phyloP scores from a whole-genome alignment of 768 basidiomycete species.

The Lactarius indigo region DNA sequence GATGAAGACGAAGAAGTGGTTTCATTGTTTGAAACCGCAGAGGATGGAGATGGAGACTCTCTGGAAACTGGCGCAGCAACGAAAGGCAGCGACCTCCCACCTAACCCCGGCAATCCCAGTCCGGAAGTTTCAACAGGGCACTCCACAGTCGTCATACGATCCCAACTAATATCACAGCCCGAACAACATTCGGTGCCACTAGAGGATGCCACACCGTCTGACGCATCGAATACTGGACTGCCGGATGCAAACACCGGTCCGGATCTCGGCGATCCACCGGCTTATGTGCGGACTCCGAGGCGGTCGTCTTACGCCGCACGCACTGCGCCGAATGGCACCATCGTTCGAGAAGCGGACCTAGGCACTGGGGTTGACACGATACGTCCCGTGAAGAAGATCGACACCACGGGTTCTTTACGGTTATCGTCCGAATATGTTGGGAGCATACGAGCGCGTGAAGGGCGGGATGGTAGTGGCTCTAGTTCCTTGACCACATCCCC shows the following conservation, averaged over 20 bases:
- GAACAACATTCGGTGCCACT: slow-evolving; percentile 33
- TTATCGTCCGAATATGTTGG: slow-evolving; percentile 82
- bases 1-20: slow-evolving; percentile 46
- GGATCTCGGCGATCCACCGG: slow-evolving; percentile 63
- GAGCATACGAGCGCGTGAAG: slow-evolving; percentile 55
- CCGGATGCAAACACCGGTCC: slow-evolving; percentile 28
- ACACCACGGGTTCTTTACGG: slow-evolving; percentile 69
- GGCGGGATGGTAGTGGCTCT: slow-evolving; percentile 40
- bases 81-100: slow-evolving; percentile 48
- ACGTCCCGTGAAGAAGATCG: slow-evolving; percentile 89
- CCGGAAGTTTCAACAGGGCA: slow-evolving; percentile 54
- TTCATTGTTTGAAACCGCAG: slow-evolving; percentile 41
- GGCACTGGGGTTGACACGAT: slow-evolving; percentile 88
- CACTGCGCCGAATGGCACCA: slow-evolving; percentile 65
- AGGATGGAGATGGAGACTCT: slow-evolving; percentile 46
- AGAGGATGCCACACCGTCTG: slow-evolving; percentile 45
- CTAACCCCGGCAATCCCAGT: slow-evolving; percentile 37
- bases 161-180: slow-evolving; percentile 32
- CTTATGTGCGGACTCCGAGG: slow-evolving; percentile 60
- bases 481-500: slow-evolving; percentile 36
- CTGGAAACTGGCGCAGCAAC: slow-evolving; percentile 62
- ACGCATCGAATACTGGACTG: slow-evolving; percentile 35
- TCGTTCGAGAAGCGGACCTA: slow-evolving; percentile 78
- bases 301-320: slow-evolving; percentile 81
- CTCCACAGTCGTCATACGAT: slow-evolving; percentile 70